Conservation (phyloP, 192 early-diverging fungal species). For the Helicostylum pulchrum region DNA sequence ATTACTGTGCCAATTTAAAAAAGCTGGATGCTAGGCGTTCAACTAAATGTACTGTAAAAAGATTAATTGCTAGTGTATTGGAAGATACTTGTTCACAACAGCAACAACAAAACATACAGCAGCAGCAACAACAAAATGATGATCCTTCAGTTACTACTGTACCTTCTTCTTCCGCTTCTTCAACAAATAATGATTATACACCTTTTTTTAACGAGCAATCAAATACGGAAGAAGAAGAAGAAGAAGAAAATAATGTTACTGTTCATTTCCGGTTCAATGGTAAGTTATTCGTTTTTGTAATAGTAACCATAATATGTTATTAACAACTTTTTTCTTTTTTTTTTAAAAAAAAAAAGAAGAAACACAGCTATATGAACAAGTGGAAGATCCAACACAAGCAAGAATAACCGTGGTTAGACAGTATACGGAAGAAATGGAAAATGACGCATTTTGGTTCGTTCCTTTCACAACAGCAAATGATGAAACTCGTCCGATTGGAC, state of each 20-base stretch:
- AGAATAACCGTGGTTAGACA: not conserved
- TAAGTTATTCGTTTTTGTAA: no score
- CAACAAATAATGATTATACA: no score
- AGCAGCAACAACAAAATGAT: no score
- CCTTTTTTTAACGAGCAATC: no score
- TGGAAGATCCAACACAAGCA: not conserved
- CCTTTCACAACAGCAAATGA: not conserved
- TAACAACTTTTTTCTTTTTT: no score
- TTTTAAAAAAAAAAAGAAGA: not conserved
- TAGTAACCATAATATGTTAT: no score
- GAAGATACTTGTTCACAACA: slow-evolving; percentile 7
- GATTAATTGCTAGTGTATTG: slow-evolving; percentile 16
- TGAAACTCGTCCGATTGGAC: not conserved
- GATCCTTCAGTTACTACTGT: not conserved
- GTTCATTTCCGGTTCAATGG: not conserved
- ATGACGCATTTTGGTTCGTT: slow-evolving; percentile 9
- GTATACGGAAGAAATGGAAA: not conserved
- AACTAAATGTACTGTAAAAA: slow-evolving; percentile 29
- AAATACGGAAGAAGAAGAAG: no score
- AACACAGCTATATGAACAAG: slow-evolving; percentile 2
- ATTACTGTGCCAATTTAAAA: slow-evolving; percentile 29
- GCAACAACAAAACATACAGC: no score
- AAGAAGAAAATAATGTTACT: not conserved
- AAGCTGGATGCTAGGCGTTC: slow-evolving; percentile 41
- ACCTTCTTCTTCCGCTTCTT: not conserved